Evolutionary conservation across 805 yeast species (phyloP), one percentile per base, ranked within the genome.

Genomic region (Metschnikowia anglica): DNA sequence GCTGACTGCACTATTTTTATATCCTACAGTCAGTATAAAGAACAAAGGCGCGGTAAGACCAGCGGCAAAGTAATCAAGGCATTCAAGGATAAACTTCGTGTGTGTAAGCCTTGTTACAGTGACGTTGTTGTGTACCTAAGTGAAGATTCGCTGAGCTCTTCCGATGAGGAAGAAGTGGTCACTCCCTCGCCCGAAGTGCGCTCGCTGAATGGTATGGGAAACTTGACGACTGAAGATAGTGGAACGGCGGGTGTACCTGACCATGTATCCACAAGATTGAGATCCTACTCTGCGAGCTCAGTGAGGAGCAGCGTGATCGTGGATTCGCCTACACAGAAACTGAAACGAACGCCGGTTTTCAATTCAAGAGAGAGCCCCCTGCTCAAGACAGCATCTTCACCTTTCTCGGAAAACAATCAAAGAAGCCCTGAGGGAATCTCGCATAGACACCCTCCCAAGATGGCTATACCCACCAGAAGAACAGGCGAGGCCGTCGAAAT

Each of bases 381-480:
- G 16, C 37, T 13, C 38, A 26, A 31, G 12, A 26, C 31, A 2
- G 17, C 32, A 11, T 32, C 41, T 13, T 30, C 41, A 12, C 39
- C 39, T 2, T 36, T 26, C 9, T 26, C 45, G 10, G 45, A 40
- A 11, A n/a, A 37, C 20, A 34, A 11, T 13, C 51, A 45, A 15
- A 38, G 49, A 20, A 47, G 55, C 13, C 48, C 57, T 32, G 37
- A 58, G 42, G 44, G 48, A 29, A 6, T 56, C 4, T 29, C 46
- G 2, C 46, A 43, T 12, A 53, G 61, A 26, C 63, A 59, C 37
- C 63, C 68, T 0, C 72, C 73, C 1, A 63, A 75, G 55, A 78
- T 86, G 82, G 85, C 95, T 0, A 86, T 87, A 38, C 90, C 95
- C 0, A 85, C 93, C 0, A 84, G 91, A 0, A 64, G 89, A 51